These are phyloP conservation scores for Yamadazyma kanchanaburiensis DNA, from an alignment of 1,139 yeast genomes.

Conservation along the genomic window DNA sequence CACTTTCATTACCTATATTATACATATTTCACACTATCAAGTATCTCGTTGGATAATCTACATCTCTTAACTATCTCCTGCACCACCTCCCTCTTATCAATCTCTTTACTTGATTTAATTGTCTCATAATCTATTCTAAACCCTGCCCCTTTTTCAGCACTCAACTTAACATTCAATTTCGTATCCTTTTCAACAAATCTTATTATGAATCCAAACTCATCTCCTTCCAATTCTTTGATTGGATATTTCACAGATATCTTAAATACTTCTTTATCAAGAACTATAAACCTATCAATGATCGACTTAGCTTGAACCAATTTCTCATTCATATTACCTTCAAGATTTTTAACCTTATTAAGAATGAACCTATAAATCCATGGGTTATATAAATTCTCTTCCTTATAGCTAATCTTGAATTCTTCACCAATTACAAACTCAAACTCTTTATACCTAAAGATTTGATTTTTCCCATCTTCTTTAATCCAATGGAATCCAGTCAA, in stretches of 20 bases:
- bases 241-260: slow-evolving; percentile 29
- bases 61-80: too few species aligned
- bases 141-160: too few species aligned
- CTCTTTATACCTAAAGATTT: slow-evolving; percentile 10
- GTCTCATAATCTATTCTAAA: too few species aligned
- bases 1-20: too few species aligned
- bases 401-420: slow-evolving; percentile 4
- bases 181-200: slow-evolving; percentile 13
- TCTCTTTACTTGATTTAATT: too few species aligned
- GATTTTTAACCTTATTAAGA: slow-evolving; percentile 9
- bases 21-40: too few species aligned
- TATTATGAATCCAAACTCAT: slow-evolving; percentile 10
- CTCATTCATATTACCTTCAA: slow-evolving; percentile 9
- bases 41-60: too few species aligned
- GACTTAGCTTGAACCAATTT: slow-evolving; percentile 17
- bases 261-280: slow-evolving; percentile 26
- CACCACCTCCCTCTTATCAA: too few species aligned
- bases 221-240: slow-evolving; percentile 7
- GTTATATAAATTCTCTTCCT: slow-evolving; percentile 8
- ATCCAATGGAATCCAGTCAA: slow-evolving; percentile 18
- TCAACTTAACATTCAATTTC: slow-evolving; percentile 4
- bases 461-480: slow-evolving; percentile 9
- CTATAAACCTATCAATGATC: slow-evolving; percentile 13
- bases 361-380: slow-evolving; percentile 10
- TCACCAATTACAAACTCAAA: slow-evolving; percentile 7